Percentiles rank a stretch among this genome's conserved stretches.
phyloP scores from a whole-genome alignment of 805 yeast genomes.

The Candida endomychidarum region DNA sequence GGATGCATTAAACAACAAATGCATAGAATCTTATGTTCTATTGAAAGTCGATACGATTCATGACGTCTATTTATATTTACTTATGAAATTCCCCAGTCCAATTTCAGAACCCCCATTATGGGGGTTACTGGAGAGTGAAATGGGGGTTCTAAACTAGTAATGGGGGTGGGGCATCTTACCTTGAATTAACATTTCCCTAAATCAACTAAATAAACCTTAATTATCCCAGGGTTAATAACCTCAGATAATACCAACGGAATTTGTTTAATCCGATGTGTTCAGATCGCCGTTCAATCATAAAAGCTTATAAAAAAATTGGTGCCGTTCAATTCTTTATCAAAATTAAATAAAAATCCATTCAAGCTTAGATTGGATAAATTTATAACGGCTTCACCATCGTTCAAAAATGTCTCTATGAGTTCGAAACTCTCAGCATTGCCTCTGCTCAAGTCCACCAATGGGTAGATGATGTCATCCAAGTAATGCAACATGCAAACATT shows the following conservation, averaged over 20 bases:
- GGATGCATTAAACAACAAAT: no score
- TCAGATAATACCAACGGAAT: background rate
- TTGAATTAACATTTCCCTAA: no score
- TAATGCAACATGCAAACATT: slow-evolving; percentile 32
- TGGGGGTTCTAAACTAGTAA: no score
- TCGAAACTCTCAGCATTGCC: slow-evolving; percentile 41
- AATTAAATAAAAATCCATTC: slow-evolving; percentile 34
- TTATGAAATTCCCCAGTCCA: no score
- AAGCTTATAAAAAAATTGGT: slow-evolving; percentile 29
- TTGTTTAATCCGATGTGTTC: background rate
- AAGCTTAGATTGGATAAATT: slow-evolving; percentile 26
- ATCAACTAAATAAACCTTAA: background rate
- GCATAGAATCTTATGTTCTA: no score
- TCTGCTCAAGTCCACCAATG: slow-evolving; percentile 33
- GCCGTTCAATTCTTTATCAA: slow-evolving; percentile 41
- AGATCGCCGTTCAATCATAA: slow-evolving; percentile 6
- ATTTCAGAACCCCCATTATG: no score
- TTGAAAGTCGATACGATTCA: no score
- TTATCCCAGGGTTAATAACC: background rate
- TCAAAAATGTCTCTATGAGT: slow-evolving; percentile 27
- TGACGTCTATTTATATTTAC: no score
- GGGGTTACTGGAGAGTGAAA: no score
- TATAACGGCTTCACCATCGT: slow-evolving; percentile 36
- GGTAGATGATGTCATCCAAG: slow-evolving; percentile 32
- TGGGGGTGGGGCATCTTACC: no score